Conservation (phyloP, 306 rosid species). For the Abrus precatorius region DNA sequence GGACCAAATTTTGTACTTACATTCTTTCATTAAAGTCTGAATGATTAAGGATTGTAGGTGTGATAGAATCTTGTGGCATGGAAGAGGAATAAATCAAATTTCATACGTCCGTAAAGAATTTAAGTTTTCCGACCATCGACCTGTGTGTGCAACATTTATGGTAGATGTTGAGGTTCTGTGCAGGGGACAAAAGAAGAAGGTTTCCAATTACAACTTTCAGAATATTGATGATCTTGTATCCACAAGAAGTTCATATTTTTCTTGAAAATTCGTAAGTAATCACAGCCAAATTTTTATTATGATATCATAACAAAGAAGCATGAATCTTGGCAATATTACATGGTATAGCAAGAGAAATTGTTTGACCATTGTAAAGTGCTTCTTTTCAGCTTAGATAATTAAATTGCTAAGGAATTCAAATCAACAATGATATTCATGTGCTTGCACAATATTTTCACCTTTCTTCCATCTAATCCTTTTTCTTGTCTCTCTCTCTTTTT, state of each 20-base stretch:
- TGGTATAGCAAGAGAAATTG: conserved; percentile 23
- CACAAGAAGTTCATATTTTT: conserved; percentile 51
- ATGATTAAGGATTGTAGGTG: conserved; percentile 69
- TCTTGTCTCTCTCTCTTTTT: too few relatives aligned
- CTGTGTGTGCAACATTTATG: conserved; percentile 81
- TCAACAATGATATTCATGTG: not conserved
- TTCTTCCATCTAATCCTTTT: too few relatives aligned
- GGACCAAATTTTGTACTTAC: not conserved
- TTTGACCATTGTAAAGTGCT: conserved; percentile 2
- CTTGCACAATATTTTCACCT: too few relatives aligned
- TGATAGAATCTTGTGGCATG: conserved; percentile 93
- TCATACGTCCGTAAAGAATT: conserved; percentile 76
- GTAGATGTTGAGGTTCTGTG: conserved; percentile 63
- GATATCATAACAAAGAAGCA: conserved; percentile 2
- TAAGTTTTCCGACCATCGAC: conserved; percentile 89
- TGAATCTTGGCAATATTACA: not conserved
- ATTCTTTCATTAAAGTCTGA: conserved; percentile 39
- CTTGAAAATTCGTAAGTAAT: conserved; percentile 45
- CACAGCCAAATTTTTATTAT: conserved; percentile 19
- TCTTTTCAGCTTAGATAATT: conserved; percentile 17
- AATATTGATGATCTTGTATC: conserved; percentile 64
- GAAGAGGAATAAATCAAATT: conserved; percentile 76
- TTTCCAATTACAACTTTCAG: conserved; percentile 55
- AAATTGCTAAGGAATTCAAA: not conserved
- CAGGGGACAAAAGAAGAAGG: conserved; percentile 59